phyloP scores from a whole-genome alignment of 441 rosid species.

The Adansonia rubrostipa region DNA sequence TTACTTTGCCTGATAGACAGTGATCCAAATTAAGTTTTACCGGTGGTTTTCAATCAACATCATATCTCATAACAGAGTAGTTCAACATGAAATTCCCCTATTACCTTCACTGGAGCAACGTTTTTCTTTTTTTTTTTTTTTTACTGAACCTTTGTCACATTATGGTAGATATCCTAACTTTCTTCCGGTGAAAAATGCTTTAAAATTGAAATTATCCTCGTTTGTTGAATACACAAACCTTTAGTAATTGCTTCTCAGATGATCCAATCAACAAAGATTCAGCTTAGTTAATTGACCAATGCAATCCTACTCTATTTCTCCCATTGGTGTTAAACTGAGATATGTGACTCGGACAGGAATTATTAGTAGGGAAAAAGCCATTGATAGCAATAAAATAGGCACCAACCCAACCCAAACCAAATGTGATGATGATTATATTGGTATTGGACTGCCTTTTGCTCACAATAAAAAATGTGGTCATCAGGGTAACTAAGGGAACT shows the following conservation, averaged over 20 bases:
- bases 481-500: not conserved
- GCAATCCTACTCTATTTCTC: too few relatives aligned
- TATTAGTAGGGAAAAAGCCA: too few relatives aligned
- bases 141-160: not conserved
- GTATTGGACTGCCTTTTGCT: too few relatives aligned
- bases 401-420: too few relatives aligned
- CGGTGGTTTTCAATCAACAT: not conserved
- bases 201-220: not conserved
- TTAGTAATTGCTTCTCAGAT: not conserved
- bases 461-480: too few relatives aligned
- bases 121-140: not conserved
- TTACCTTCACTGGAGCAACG: not conserved
- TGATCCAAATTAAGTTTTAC: not conserved
- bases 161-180: not conserved
- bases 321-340: too few relatives aligned
- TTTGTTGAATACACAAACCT: not conserved
- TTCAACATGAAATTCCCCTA: not conserved
- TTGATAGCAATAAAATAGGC: too few relatives aligned
- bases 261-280: not conserved
- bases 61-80: not conserved
- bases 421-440: too few relatives aligned
- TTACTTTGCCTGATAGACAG: not conserved
- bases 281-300: not conserved
- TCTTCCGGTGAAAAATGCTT: not conserved
- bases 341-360: too few relatives aligned